Conservation (phyloP, 805 yeast species). For the Cyberlindnera mrakii region DNA sequence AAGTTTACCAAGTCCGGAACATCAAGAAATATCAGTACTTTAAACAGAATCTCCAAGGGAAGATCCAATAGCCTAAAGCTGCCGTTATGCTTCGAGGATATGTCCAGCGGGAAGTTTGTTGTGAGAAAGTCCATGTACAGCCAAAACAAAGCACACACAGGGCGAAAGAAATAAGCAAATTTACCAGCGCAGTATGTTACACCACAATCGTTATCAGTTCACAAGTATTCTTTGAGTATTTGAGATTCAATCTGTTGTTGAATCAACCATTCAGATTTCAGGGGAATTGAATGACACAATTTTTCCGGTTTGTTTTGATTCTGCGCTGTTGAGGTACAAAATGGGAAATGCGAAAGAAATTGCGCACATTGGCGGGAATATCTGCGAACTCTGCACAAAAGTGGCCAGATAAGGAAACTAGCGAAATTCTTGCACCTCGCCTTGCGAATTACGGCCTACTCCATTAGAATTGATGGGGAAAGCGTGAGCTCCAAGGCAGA, state of each 20-base stretch:
- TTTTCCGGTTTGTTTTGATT: slow-evolving; percentile 1
- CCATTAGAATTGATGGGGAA: too few species aligned
- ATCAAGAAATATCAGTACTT: slow-evolving; percentile 18
- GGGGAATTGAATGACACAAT: neutral
- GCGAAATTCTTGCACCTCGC: too few species aligned
- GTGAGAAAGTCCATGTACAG: slow-evolving; percentile 20
- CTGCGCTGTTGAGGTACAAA: neutral
- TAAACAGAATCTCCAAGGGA: slow-evolving; percentile 20
- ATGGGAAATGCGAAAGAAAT: too few species aligned
- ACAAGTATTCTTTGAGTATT: too few species aligned
- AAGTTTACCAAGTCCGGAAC: slow-evolving; percentile 17
- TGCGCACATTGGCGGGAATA: too few species aligned
- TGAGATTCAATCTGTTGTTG: neutral
- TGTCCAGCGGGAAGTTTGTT: slow-evolving; percentile 15
- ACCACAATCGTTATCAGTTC: too few species aligned
- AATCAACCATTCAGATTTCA: neutral
- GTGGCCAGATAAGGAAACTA: too few species aligned
- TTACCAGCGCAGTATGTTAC: too few species aligned
- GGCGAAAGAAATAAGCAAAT: too few species aligned
- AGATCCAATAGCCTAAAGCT: slow-evolving; percentile 18
- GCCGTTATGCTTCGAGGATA: slow-evolving; percentile 7
- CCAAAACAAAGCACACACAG: neutral
- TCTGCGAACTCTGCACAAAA: too few species aligned
- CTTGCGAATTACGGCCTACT: too few species aligned
- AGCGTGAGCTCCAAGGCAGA: too few species aligned